These are phyloP conservation scores for Hypoxylon crocopeplum DNA, from an alignment of 495 filamentous ascomycete species.

Conservation along the genomic window DNA sequence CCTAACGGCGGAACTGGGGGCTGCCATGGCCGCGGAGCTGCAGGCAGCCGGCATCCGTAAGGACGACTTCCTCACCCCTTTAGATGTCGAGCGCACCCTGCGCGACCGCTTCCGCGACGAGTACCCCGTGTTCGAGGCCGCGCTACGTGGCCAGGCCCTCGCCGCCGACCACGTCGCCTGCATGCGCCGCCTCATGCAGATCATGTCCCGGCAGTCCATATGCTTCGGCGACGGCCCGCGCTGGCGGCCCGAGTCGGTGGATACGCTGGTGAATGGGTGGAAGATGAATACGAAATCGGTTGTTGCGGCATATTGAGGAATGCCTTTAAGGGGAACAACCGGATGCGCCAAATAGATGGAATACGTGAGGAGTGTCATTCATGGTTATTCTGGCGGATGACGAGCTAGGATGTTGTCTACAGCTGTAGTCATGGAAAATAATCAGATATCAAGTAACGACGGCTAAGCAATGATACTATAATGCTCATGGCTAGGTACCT, in stretches of 20 bases:
- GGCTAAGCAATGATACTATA: too few species aligned
- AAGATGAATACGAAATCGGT: neutral
- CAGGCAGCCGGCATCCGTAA: constrained; percentile 6
- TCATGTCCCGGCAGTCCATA: constrained; percentile 17
- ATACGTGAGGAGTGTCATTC: too few species aligned
- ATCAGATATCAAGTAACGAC: too few species aligned
- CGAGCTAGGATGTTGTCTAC: too few species aligned
- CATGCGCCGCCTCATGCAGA: constrained; percentile 23
- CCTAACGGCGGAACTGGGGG: neutral
- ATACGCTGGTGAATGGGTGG: constrained; percentile 12
- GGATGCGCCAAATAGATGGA: too few species aligned
- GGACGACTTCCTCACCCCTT: constrained; percentile 21
- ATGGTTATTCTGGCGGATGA: too few species aligned
- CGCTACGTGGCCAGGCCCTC: constrained; percentile 17
- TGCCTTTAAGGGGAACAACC: too few species aligned
- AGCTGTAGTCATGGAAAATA: too few species aligned
- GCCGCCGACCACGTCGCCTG: constrained; percentile 14
- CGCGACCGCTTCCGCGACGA: constrained; percentile 23
- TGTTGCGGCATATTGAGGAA: too few species aligned
- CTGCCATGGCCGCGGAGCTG: neutral
- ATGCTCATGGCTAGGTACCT: too few species aligned
- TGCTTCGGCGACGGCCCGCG: constrained; percentile 30
- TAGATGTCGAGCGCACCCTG: constrained; percentile 15
- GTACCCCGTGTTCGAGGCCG: constrained; percentile 26
- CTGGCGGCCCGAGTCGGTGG: constrained; percentile 20